phyloP scores from a whole-genome alignment of 2,329 filamentous ascomycete genomes.

The Colletotrichum sidae region DNA sequence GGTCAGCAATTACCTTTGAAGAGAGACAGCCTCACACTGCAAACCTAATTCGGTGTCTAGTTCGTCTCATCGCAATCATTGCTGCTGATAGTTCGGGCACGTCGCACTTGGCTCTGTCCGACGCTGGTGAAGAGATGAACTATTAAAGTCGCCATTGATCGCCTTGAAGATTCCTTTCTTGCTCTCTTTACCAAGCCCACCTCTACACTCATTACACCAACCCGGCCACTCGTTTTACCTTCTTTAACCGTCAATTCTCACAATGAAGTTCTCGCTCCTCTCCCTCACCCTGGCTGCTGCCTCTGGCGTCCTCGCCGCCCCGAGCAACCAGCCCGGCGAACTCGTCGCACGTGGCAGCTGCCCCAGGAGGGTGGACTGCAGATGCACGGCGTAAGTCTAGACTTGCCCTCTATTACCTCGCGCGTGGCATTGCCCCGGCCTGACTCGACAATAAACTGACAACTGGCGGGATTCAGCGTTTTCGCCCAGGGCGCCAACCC shows the following conservation, averaged over 20 bases:
- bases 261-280: constrained; percentile 17
- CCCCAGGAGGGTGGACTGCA: not conserved
- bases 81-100: not conserved
- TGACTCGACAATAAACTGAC: not conserved
- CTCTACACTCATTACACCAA: not conserved
- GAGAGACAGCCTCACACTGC: too few relatives aligned
- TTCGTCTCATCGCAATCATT: not conserved
- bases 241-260: not conserved
- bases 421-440: too few relatives aligned
- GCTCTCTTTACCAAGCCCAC: not conserved
- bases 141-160: not conserved
- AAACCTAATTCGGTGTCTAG: not conserved
- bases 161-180: not conserved
- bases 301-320: constrained; percentile 10
- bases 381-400: constrained; percentile 15
- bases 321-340: not conserved
- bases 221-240: not conserved
- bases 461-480: not conserved
- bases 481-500: constrained; percentile 18
- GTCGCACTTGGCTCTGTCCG: not conserved
- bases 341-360: constrained; percentile 22
- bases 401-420: too few relatives aligned
- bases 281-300: not conserved
- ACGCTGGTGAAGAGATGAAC: not conserved
- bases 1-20: not conserved